phyloP scores from a whole-genome alignment of 768 basidiomycete genomes.

The Boletus pseudo-olivaceus region DNA sequence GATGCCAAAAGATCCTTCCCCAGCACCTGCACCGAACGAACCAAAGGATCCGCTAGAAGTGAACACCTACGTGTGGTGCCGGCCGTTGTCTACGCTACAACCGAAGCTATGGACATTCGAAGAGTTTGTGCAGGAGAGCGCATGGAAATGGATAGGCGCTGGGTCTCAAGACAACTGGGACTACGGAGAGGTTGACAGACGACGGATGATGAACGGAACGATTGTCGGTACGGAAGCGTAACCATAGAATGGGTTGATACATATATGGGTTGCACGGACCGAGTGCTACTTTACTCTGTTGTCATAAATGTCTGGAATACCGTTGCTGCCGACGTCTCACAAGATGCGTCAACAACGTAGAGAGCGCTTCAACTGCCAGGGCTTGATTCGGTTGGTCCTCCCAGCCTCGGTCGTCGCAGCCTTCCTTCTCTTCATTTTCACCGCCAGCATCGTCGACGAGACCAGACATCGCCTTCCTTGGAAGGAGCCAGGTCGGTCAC shows the following conservation, averaged over 20 bases:
- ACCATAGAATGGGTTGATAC: not conserved
- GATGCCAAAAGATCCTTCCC: constrained; percentile 41
- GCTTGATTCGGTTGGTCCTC: constrained; percentile 10
- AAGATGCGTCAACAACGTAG: not conserved
- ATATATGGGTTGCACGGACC: not conserved
- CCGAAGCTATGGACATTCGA: constrained; percentile 75
- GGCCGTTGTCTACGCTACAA: constrained; percentile 41
- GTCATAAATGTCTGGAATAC: constrained; percentile 11
- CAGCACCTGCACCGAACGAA: constrained; percentile 37
- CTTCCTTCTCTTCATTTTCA: constrained; percentile 45
- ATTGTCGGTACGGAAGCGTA: constrained; percentile 17
- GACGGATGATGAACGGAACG: constrained; percentile 38
- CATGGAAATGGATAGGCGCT: constrained; percentile 72
- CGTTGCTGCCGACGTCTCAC: constrained; percentile 7
- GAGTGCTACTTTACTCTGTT: not conserved
- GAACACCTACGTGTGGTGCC: constrained; percentile 72
- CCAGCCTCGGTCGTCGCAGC: constrained; percentile 36
- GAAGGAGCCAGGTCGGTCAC: constrained; percentile 15
- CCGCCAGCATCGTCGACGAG: constrained; percentile 28
- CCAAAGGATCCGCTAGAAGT: constrained; percentile 41
- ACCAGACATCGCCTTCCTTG: not conserved
- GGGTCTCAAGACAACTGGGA: constrained; percentile 35
- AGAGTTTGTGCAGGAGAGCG: constrained; percentile 72
- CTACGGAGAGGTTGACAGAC: constrained; percentile 52
- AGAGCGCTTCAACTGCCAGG: not conserved